These are phyloP conservation scores for Globisporangium solare DNA, from an alignment of 352 stramenopile genomes.

Conservation along the genomic window DNA sequence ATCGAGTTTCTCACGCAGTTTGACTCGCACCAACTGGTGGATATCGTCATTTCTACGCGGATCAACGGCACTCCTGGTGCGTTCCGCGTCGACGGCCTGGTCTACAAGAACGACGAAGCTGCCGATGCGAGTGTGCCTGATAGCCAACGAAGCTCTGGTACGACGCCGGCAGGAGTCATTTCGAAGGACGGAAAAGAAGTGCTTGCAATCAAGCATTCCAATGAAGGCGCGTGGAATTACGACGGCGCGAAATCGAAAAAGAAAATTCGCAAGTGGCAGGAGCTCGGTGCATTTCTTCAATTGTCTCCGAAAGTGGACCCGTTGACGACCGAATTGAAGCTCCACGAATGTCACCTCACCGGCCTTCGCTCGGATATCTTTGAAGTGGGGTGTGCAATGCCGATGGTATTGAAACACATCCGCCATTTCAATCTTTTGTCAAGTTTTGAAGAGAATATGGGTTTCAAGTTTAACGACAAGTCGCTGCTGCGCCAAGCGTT, in stretches of 20 bases:
- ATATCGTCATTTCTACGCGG: conserved; percentile 70
- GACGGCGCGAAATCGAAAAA: conserved; percentile 67
- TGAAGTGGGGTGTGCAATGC: conserved; percentile 78
- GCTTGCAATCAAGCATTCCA: conserved; percentile 36
- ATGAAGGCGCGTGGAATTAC: conserved; percentile 49
- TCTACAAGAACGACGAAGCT: conserved; percentile 19
- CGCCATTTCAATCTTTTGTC: conserved; percentile 65
- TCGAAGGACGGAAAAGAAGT: conserved; percentile 28
- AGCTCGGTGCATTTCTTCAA: conserved; percentile 52
- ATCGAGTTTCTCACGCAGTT: conserved; percentile 48
- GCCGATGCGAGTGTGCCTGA: background rate
- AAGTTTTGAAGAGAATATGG: conserved; percentile 62
- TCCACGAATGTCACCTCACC: conserved; percentile 59
- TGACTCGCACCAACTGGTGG: conserved; percentile 42
- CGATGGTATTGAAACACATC: conserved; percentile 83
- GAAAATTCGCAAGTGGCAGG: conserved; percentile 60
- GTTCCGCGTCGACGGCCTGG: conserved; percentile 61
- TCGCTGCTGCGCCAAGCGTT: conserved; percentile 78
- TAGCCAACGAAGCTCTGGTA: too few relatives aligned
- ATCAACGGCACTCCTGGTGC: conserved; percentile 53
- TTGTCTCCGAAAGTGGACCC: conserved; percentile 58
- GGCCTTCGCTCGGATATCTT: conserved; percentile 78
- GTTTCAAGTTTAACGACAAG: conserved; percentile 66
- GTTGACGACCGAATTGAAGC: conserved; percentile 34
- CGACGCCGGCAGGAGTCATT: conserved; percentile 16